Base-by-base conservation (phyloP, 495 filamentous ascomycete species). In the Durotheca rogersii region DNA sequence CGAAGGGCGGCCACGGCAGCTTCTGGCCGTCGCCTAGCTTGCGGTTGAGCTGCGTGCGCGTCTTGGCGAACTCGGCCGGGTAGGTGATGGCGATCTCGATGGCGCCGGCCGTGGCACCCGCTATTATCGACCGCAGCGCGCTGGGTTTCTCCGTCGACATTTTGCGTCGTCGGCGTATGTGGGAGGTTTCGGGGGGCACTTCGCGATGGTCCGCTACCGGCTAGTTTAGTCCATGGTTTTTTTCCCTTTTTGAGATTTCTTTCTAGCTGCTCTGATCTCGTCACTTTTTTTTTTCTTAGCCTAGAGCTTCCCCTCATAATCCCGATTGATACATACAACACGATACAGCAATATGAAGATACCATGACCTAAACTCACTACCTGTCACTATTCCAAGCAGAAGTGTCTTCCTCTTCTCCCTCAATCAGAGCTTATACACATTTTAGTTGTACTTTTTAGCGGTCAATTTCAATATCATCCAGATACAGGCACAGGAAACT, bases 31-130 rank as follows among this genome's bases (percentile, higher is more conserved):
- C 82, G 18, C 86, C 73, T 60, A 97, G 73, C 67, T 83, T 81
- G 58, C 87, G 85, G 60, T 98, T 97, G 60, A 98, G 86, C 68
- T 98, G 93, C 42, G 87, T 87, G 45, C 93, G 78, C 35, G 93
- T 98, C 71, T 98, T 98, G 47, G 92, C 93, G 69, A 97, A 98
- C 70, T 98, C 93, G 58, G 92, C 92, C 37, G 93, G 93, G 72
- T 98, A 98, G 46, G 93, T 96, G 60, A 98, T 96, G 47, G 90
- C 84, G 74, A 98, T 97, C 70, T 98, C 93, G 51, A 96, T 81
- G 41, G 93, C 93, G 62, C 93, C 93, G 32, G 93, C 93, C 14
- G 85, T 86, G 42, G 89, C 85, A 47, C 91, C 91, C 30, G 91
- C 91, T 61, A 95, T 76, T 50, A 95, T 87, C 44, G 89, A 94